A percentile compares a stretch with the other conserved stretches of the same genome.
phyloP scores from a whole-genome alignment of 176 grass and related monocot genomes.

The Sorghum bicolor region DNA sequence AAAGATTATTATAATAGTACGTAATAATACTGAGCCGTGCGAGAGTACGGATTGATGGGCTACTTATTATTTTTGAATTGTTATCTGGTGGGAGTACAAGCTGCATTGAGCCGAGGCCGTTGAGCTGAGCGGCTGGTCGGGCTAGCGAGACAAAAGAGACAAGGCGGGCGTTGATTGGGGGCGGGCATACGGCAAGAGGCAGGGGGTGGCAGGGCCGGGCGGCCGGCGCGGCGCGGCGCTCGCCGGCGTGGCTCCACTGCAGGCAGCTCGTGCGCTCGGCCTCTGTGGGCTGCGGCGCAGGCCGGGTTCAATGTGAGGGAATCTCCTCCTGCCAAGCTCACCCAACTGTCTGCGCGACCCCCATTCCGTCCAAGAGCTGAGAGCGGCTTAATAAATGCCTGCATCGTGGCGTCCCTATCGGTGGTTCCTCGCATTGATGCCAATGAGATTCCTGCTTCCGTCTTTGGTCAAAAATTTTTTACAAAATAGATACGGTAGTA shows the following conservation, averaged over 20 bases:
- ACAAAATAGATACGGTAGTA: too few species aligned
- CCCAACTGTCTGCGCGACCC: not conserved
- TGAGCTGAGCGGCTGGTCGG: not conserved
- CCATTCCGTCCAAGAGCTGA: not conserved
- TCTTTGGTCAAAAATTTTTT: too few species aligned
- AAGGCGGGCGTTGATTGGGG: not conserved
- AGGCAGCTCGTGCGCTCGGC: not conserved
- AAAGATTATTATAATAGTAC: too few species aligned
- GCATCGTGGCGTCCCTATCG: not conserved
- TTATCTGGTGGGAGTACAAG: not conserved
- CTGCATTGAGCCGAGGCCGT: not conserved
- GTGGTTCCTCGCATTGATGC: not conserved
- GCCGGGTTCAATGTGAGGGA: constrained; percentile 29
- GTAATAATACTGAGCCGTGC: too few species aligned
- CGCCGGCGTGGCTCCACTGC: not conserved
- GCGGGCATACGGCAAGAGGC: not conserved
- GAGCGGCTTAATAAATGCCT: not conserved
- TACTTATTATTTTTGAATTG: too few species aligned
- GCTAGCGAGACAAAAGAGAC: constrained; percentile 26
- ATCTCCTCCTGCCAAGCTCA: constrained; percentile 33
- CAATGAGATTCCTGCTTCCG: not conserved
- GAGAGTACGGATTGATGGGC: too few species aligned
- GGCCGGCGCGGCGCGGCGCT: not conserved
- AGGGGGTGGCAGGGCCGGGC: not conserved
- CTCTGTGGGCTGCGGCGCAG: not conserved